Conservation (phyloP, 1,284 basidiomycete species). For the Heterobasidion annosum region DNA sequence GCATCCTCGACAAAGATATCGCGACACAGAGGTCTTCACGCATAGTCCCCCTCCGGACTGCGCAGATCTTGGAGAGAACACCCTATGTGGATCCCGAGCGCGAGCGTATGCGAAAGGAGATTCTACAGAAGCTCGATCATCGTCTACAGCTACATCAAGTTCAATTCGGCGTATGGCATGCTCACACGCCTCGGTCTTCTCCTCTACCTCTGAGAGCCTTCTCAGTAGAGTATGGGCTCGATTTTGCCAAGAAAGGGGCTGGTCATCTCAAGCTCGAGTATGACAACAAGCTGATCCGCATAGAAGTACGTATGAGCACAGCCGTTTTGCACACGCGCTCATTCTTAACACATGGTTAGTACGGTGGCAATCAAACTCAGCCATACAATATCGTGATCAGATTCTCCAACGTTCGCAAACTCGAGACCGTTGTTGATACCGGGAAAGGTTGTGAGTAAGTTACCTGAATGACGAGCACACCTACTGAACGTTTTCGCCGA, state of each 20-base stretch:
- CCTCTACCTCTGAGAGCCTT: conserved; percentile 22
- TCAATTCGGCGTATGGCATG: conserved; percentile 47
- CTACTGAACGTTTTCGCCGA: conserved; percentile 2
- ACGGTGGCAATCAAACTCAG: conserved; percentile 27
- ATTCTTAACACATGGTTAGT: conserved; percentile 37
- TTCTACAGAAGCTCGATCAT: conserved; percentile 10
- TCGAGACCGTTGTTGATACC: conserved; percentile 45
- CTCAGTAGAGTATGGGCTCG: conserved; percentile 41
- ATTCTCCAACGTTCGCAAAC: conserved; percentile 44
- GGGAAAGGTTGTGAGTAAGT: conserved; percentile 21
- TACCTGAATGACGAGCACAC: background rate
- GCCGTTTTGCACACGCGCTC: background rate
- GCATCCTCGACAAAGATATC: conserved; percentile 4
- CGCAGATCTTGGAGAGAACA: background rate
- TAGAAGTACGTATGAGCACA: conserved; percentile 27
- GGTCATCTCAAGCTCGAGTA: conserved; percentile 45
- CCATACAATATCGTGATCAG: conserved; percentile 36
- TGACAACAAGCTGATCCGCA: conserved; percentile 45
- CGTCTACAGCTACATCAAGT: conserved; percentile 39
- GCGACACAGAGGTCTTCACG: background rate
- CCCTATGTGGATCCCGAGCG: background rate
- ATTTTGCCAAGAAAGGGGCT: conserved; percentile 21
- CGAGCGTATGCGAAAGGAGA: background rate
- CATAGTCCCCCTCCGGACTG: background rate
- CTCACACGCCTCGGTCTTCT: conserved; percentile 15